Percentiles rank a stretch among this genome's conserved stretches.
phyloP scores from a whole-genome alignment of 495 filamentous ascomycete species.

The Tuber microsphaerosporum region DNA sequence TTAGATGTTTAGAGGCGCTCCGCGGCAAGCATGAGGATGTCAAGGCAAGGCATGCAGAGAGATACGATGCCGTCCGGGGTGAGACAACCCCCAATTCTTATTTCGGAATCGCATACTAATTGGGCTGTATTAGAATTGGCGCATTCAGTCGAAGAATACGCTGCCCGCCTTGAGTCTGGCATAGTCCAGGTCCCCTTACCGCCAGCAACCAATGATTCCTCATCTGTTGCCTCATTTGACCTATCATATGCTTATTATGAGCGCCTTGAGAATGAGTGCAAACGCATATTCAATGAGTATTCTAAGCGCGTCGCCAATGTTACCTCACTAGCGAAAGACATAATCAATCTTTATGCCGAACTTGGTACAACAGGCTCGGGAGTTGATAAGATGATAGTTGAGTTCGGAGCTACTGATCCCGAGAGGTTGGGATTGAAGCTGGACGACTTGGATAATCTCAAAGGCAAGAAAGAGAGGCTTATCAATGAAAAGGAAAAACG shows the following conservation, averaged over 20 bases:
- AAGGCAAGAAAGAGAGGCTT: conserved; percentile 68
- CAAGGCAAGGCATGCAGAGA: conserved; percentile 72
- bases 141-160: conserved; percentile 87
- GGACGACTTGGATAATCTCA: conserved; percentile 68
- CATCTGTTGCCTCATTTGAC: conserved; percentile 74
- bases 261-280: conserved; percentile 80
- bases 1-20: conserved; percentile 64
- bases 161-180: conserved; percentile 79
- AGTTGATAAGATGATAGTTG: conserved; percentile 78
- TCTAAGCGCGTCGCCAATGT: conserved; percentile 68
- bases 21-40: conserved; percentile 79
- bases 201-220: conserved; percentile 65
- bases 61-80: conserved; percentile 94
- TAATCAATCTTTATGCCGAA: conserved; percentile 91
- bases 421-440: conserved; percentile 89
- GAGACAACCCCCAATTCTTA: conserved; percentile 38
- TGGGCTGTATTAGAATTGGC: conserved; percentile 62
- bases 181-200: conserved; percentile 77
- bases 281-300: conserved; percentile 91
- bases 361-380: conserved; percentile 86
- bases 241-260: conserved; percentile 82
- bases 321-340: conserved; percentile 67
- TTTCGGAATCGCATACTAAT: conserved; percentile 10
- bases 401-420: conserved; percentile 77
- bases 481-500: conserved; percentile 86